A percentile compares a stretch with the other conserved stretches of the same genome.
phyloP scores from a whole-genome alignment of 805 yeast species.

The Yarrowia porcina region DNA sequence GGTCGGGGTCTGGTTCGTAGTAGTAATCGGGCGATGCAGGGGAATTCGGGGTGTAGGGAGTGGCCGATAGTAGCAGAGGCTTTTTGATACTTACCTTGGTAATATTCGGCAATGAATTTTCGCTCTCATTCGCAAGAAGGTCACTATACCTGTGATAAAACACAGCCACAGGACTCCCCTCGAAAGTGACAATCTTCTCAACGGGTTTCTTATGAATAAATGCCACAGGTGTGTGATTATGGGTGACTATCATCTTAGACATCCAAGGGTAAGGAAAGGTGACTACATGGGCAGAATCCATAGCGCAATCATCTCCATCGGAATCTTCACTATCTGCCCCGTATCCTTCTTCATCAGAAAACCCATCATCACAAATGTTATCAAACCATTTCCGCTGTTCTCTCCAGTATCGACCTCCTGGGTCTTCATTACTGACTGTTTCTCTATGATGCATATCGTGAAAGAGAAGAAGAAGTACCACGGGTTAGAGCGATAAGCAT shows the following conservation, averaged over 20 bases:
- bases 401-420: too few relatives aligned
- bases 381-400: too few relatives aligned
- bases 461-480: neutral
- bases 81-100: too few relatives aligned
- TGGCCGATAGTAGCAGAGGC: neutral
- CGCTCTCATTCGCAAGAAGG: too few relatives aligned
- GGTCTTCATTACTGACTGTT: neutral
- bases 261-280: neutral
- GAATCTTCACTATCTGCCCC: neutral
- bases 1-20: too few relatives aligned
- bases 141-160: neutral
- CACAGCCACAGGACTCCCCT: neutral
- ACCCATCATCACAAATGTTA: neutral
- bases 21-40: too few relatives aligned
- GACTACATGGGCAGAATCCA: neutral
- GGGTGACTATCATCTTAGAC: neutral
- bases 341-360: neutral
- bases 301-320: neutral
- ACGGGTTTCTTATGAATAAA: neutral
- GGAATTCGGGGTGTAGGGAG: neutral
- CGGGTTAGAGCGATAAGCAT: too few relatives aligned
- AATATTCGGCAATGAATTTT: too few relatives aligned
- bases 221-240: neutral
- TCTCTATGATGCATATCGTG: neutral
- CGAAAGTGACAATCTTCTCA: neutral